Base-by-base conservation (phyloP, 2,329 filamentous ascomycete species). In the Pseudocercospora eumusae region DNA sequence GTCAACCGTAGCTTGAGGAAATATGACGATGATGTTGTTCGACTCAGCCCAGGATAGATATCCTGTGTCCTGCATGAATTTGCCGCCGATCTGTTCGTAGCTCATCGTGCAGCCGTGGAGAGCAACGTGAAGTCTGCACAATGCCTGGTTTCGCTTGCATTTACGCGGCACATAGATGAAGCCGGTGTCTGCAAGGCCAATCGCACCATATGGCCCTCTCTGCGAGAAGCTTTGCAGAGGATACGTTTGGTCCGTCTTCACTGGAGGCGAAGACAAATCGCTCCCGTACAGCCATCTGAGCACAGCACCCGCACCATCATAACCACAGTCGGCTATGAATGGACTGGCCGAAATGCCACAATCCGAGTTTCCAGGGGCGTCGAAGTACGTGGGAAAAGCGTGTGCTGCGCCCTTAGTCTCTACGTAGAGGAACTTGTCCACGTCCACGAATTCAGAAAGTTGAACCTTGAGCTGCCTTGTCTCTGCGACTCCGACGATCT, bases 41-140 rank as follows among this genome's bases (percentile, higher is more conserved):
- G 62, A 27, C 20, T 64, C 62, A 23, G 62, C 62, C 59, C 59
- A 64, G 13, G 57, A 18, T 2, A 58, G 18, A 50, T 61, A 64
- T 13, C 59, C 62, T 2, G 62, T 57, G 21, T 61, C 27, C 3
- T 25, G 20, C 1, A 64, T 28, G 20, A 57, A 64, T 3, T 9
- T 45, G 5, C 61, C 58, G 10, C 58, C 58, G 45, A 64, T 58
- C 21, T 58, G 52, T 20, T 60, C 52, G 28, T 42, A 50, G 7
- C 36, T 50, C 62, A 61, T 61, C 11, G 55, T 61, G 28, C 62
- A 64, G 10, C 62, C 62, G 21, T 64, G 62, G n/a, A 64, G 62
- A 8, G 55, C 62, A 6, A 64, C 25, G 9, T 64, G 62, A 15
- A 64, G 50, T 28, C 53, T 61, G 27, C 58, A 64, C 5, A 21